Conservation (phyloP, 768 basidiomycete species). For the Pilatotrama ljubarskyi region DNA sequence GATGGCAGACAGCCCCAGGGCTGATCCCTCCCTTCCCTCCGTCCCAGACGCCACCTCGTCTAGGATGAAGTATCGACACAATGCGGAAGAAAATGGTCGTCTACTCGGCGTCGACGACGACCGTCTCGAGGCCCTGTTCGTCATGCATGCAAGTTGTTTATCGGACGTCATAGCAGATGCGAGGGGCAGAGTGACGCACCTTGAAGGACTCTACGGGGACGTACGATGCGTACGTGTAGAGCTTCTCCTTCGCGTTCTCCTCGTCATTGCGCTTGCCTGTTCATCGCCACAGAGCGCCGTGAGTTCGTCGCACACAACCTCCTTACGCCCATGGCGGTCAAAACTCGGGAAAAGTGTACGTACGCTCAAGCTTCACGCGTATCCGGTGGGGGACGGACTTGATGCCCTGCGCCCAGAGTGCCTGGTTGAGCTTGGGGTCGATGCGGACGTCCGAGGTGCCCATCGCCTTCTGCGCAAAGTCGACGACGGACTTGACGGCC, state of each 20-base stretch:
- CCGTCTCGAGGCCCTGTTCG: slow-evolving; percentile 79
- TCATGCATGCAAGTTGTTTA: slow-evolving; percentile 6
- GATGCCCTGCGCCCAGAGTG: slow-evolving; percentile 90
- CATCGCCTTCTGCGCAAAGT: slow-evolving; percentile 94
- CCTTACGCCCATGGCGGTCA: background rate
- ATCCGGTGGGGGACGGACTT: slow-evolving; percentile 92
- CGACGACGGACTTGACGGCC: slow-evolving; percentile 90
- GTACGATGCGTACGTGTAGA: slow-evolving; percentile 87
- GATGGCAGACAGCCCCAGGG: slow-evolving; percentile 11
- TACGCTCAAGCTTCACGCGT: slow-evolving; percentile 92
- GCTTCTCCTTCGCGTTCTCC: slow-evolving; percentile 97
- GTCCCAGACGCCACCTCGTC: slow-evolving; percentile 14
- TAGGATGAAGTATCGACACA: slow-evolving; percentile 13
- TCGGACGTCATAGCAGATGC: slow-evolving; percentile 8
- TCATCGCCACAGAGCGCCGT: background rate
- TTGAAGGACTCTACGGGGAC: slow-evolving; percentile 83
- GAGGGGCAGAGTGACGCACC: slow-evolving; percentile 46
- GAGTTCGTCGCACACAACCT: background rate
- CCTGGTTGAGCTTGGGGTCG: slow-evolving; percentile 96
- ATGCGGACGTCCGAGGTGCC: slow-evolving; percentile 92
- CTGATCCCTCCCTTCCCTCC: slow-evolving; percentile 15
- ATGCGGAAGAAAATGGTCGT: slow-evolving; percentile 16
- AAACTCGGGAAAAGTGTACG: slow-evolving; percentile 33
- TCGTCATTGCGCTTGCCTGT: slow-evolving; percentile 98
- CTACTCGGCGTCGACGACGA: slow-evolving; percentile 80